Evolutionary conservation across 2,329 filamentous ascomycete genomes (phyloP), one percentile per base, ranked within the genome.

Genomic region (Botrytis pseudocinerea): DNA sequence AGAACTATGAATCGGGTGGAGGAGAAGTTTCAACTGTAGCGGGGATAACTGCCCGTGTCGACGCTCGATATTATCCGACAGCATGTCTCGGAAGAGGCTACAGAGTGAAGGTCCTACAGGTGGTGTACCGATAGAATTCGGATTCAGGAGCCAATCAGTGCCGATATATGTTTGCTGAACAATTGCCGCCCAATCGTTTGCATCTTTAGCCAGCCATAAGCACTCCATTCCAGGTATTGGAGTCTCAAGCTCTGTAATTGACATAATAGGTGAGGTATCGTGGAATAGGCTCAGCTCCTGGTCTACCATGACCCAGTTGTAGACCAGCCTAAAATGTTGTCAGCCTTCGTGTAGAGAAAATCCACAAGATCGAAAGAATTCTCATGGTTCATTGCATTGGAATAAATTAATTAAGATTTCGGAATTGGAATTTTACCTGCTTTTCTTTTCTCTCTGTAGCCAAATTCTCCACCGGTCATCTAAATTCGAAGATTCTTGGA

Each of bases 221-320:
- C 84, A 80, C 75, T 93, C 90, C 1, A 89, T 81, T 5, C 83
- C 83, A 28, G 91, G 91, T 78, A 93, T 87, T 5, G 90, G 89
- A 60, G 89, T 87, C 35, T 86, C 85, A 65, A 92, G 86, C 73
- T 93, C 90, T 44, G 87, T 90, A 71, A 92, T 87, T 22, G 89
- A 87, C 72, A 93, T 87, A 46, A 92, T 82, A 0, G 90, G 88
- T 2, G 85, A 84, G 1, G 85, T 87, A 77, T 92, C 90, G 76
- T 91, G 86, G 82, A 92, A 92, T 14, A 92, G 83, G 65, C 89
- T 88, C 72, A 92, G 83, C 80, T 93, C 91, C 78, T 93, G 91
- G 78, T 93, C 91, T 38, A 92, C 86, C 87, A 92, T 91, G 32
- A 91, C 88, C 89, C 91, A 93, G 71, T 91, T 92, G 82, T 93